Percentiles rank a stretch among this genome's conserved stretches.
phyloP scores from a whole-genome alignment of 73 alveolate genomes.

The Paramecium octaurelia region DNA sequence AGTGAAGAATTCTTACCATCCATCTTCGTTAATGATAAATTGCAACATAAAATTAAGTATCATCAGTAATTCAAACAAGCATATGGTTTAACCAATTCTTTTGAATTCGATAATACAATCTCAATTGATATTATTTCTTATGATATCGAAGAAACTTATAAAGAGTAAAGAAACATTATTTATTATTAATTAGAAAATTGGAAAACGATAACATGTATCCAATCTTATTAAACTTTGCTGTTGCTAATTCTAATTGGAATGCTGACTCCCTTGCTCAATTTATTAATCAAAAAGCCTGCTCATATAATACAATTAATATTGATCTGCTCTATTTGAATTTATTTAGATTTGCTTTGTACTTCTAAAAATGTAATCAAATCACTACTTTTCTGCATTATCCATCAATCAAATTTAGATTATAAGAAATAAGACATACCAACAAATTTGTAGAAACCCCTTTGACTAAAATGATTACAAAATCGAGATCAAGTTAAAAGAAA shows the following conservation, averaged over 20 bases:
- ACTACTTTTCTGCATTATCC: slow-evolving; percentile 25
- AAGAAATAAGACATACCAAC: slow-evolving; percentile 23
- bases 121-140: not conserved
- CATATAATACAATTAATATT: not conserved
- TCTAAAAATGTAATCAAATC: not conserved
- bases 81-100: not conserved
- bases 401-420: not conserved
- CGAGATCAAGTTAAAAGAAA: slow-evolving; percentile 36
- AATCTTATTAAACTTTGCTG: not conserved
- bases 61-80: slow-evolving; percentile 15
- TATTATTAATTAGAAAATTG: not conserved
- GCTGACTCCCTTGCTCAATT: not conserved
- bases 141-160: slow-evolving; percentile 10
- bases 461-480: slow-evolving; percentile 37
- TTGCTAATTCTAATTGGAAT: not conserved
- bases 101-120: not conserved
- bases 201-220: slow-evolving; percentile 24
- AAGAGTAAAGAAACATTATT: not conserved
- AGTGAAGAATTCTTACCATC: slow-evolving; percentile 42
- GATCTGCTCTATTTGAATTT: not conserved
- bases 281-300: not conserved
- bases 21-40: not conserved
- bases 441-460: slow-evolving; percentile 48
- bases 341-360: not conserved
- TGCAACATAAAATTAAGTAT: not conserved